Evolutionary conservation across 129 eudicot species (phyloP), one percentile per base, ranked within the genome.

Genomic region (Flaveria ramosissima): DNA sequence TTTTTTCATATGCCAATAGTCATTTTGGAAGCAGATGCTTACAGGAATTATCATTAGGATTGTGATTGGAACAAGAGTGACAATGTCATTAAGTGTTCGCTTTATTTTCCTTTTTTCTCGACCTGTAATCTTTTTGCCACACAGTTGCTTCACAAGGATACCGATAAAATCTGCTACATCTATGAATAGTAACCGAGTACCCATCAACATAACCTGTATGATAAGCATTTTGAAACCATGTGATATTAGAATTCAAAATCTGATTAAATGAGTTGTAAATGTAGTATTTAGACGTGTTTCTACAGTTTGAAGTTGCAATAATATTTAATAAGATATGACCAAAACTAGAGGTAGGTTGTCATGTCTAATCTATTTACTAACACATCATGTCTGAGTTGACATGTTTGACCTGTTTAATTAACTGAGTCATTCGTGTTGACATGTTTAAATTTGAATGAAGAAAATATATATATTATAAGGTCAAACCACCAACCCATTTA

Each of bases 1-100:
- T 23, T 52, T 53, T 27, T 24, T 12, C 42, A 26, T 13, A 7
- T 32, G 17, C 11, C 6, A 7, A 32, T 21, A 36, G 13, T 15
- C 42, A 78, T 9, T 15, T 72, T 55, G 68, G 68, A 71, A 23
- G 47, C 60, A 61, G 67, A 73, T 60, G 74, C 89, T 91, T 83
- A 91, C 97, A 21, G 97, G 97, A 51, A 88, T 77, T 72, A 91
- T 75, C 92, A 91, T 88, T 48, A 91, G 84, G 78, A 88, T 88
- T 27, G 88, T 83, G 57, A 91, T 74, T 1, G 92, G 93, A 74
- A 86, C 80, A 59, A 91, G 90, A 3, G 81, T 76, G n/a, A 86
- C 88, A 36, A 91, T 39, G 67, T 88, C 97, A 32, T 80, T 78
- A n/a, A 86, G 56, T 6, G 97, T 86, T 71, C 79, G 79, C 50